phyloP scores from a whole-genome alignment of 768 basidiomycete genomes.

The Pleurotus cornucopiae region DNA sequence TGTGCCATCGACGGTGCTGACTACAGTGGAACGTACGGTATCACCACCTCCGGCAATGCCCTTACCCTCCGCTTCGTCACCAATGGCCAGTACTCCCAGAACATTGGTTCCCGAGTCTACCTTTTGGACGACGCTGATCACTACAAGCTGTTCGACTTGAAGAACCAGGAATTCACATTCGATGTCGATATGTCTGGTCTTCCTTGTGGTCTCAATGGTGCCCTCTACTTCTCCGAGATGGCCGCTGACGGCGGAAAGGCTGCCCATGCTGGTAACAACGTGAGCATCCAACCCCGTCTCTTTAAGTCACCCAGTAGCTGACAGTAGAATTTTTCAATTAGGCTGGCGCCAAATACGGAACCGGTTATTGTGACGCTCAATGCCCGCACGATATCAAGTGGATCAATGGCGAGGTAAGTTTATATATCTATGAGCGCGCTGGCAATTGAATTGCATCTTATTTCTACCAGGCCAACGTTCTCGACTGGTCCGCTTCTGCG shows the following conservation, averaged over 20 bases:
- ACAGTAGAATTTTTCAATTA: constrained; percentile 1
- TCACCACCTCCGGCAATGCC: constrained; percentile 27
- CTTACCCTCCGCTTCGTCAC: constrained; percentile 31
- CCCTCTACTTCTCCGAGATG: constrained; percentile 18
- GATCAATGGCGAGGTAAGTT: constrained; percentile 37
- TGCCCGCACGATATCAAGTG: constrained; percentile 45
- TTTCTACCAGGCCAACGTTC: constrained; percentile 28
- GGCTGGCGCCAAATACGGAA: constrained; percentile 29
- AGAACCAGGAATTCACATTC: constrained; percentile 59
- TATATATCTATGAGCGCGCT: background rate
- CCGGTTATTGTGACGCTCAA: constrained; percentile 23
- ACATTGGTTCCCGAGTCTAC: constrained; percentile 7
- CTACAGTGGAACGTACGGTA: constrained; percentile 31
- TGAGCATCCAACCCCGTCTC: background rate
- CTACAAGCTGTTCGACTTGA: constrained; percentile 36
- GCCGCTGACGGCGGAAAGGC: background rate
- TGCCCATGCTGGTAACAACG: constrained; percentile 6
- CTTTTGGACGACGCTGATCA: background rate
- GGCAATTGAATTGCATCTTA: background rate
- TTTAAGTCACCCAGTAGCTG: background rate
- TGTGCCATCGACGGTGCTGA: constrained; percentile 20
- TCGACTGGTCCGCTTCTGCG: constrained; percentile 26
- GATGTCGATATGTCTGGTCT: constrained; percentile 58
- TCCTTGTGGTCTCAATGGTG: constrained; percentile 18
- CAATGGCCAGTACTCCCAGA: constrained; percentile 2